A percentile compares a stretch with the other conserved stretches of the same genome.
phyloP scores from a whole-genome alignment of 768 basidiomycete genomes.

The Lentinula detonsa region DNA sequence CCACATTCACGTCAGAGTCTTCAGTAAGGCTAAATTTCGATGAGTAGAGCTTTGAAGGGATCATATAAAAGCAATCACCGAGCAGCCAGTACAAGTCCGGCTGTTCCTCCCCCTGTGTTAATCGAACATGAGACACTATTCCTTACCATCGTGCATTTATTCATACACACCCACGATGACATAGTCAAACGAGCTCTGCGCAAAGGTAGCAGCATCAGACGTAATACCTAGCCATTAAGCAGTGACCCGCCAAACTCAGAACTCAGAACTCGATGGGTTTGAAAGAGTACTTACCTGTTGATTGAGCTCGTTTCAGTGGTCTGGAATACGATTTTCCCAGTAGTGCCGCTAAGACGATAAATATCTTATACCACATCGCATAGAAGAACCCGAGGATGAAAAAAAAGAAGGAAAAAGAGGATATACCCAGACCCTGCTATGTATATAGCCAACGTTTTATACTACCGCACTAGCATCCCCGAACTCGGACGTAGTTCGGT shows the following conservation, averaged over 20 bases:
- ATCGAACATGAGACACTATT: neutral
- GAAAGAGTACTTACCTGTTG: neutral
- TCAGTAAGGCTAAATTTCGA: neutral
- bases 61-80: neutral
- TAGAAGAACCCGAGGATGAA: neutral
- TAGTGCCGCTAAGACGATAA: neutral
- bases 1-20: constrained; percentile 10
- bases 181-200: neutral
- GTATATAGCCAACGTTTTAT: neutral
- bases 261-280: neutral
- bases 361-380: neutral
- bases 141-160: too few species aligned
- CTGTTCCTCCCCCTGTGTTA: constrained; percentile 10
- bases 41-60: neutral
- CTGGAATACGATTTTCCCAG: neutral
- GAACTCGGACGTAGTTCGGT: neutral
- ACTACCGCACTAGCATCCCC: neutral
- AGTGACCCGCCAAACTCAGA: neutral
- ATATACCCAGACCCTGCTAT: neutral
- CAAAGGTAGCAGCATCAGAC: neutral
- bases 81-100: constrained; percentile 13
- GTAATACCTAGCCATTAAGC: neutral
- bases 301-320: neutral
- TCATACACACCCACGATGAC: neutral
- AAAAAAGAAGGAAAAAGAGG: neutral